A percentile compares a stretch with the other conserved stretches of the same genome.
Conservation (phyloP, 106 monocot genomes). For the Triglochin maritima region DNA sequence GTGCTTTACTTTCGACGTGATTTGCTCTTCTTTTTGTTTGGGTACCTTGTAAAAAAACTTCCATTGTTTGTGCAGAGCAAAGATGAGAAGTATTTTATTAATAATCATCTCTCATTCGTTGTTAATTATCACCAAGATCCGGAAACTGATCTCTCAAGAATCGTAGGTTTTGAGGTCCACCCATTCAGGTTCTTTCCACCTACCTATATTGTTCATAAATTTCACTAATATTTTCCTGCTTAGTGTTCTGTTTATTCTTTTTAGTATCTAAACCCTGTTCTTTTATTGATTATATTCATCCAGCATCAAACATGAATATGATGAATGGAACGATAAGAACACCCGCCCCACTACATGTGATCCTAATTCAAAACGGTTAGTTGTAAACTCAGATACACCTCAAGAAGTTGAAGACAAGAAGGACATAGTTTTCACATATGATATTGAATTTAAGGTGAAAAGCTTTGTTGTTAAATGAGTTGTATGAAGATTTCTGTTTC, state of each 20-base stretch:
- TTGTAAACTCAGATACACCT: conserved; percentile 65
- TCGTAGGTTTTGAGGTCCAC: conserved; percentile 93
- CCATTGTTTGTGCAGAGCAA: conserved; percentile 43
- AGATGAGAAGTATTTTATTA: conserved; percentile 68
- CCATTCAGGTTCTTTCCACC: conserved; percentile 53
- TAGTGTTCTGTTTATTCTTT: not conserved
- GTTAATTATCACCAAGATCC: conserved; percentile 91
- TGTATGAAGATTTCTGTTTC: not conserved
- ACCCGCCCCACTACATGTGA: conserved; percentile 75
- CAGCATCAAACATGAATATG: conserved; percentile 85
- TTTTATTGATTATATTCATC: conserved; percentile 3
- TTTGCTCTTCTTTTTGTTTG: no score
- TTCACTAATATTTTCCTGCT: no score
- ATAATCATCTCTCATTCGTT: conserved; percentile 86
- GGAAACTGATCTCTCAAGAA: conserved; percentile 58
- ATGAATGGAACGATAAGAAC: conserved; percentile 67
- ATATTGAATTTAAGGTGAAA: conserved; percentile 73
- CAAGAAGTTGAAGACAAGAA: conserved; percentile 73
- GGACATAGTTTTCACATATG: conserved; percentile 95
- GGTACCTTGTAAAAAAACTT: no score
- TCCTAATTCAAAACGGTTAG: conserved; percentile 63
- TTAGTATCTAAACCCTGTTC: not conserved
- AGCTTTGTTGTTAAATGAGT: not conserved
- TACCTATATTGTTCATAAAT: no score
- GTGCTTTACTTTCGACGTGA: not conserved